Base-by-base conservation (phyloP, 768 basidiomycete genomes). In the Termitomyces titanicus region DNA sequence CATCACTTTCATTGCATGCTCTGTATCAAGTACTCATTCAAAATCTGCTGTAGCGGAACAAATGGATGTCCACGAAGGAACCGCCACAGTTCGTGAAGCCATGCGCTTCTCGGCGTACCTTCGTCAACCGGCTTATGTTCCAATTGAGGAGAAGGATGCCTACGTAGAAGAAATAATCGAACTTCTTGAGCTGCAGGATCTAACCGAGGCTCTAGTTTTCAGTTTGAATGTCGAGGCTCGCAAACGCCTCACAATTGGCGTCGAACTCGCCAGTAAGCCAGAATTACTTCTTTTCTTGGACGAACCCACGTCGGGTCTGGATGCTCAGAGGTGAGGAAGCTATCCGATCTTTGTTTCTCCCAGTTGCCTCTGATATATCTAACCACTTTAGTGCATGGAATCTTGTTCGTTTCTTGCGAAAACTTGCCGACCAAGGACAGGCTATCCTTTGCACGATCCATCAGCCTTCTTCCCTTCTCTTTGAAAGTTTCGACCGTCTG, bases 371-470 rank as follows among this genome's bases (percentile, higher is more conserved):
- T 3, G 81, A 81, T 11, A 79, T 40, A 82, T 54, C n/a, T n/a
- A 66, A 34, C 17, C 15, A 24, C 15, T 9, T 15, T 20, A 86
- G 84, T 51, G 90, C 92, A 3, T 92, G 88, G 88, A 86, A 88
- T 63, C 72, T 93, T 29, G 81, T 92, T 25, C 85, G 88, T 38
- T 89, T 94, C 81, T 68, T 94, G 44, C 76, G 86, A 11, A 92
- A 92, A 65, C 82, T 94, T 39, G 90, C 91, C 10, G 83, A 89
- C 60, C 84, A 86, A 61, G 93, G 93, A 11, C 92, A 94, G 63
- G 89, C 91, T 40, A 94, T 94, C 62, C 79, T 95, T 13, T 94
- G 92, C 71, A 95, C 90, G 3, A 92, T 94, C 61, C 92, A 93
- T 59, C 92, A 94, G 60, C 92, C 92, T 3, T 92, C 90, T 3